Evolutionary conservation across 2,329 filamentous ascomycete species (phyloP).

Genomic region (Colletotrichum sp.): DNA sequence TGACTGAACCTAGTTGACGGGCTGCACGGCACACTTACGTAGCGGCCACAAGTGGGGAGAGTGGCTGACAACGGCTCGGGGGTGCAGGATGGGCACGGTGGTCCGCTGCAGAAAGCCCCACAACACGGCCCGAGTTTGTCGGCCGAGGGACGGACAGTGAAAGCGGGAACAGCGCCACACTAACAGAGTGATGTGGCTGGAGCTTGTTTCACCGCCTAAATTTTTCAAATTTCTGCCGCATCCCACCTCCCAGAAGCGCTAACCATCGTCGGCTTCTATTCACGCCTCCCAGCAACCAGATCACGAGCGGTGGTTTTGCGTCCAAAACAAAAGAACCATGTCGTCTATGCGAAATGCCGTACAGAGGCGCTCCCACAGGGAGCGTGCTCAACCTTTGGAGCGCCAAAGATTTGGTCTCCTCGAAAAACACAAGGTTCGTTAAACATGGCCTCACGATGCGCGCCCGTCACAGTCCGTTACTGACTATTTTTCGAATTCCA

Average conservation of each 20-base stretch:
- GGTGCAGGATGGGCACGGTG: not conserved
- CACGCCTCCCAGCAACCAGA: not conserved
- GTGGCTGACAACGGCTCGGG: not conserved
- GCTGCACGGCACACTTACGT: not conserved
- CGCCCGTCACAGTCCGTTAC: not conserved
- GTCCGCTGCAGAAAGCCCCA: not conserved
- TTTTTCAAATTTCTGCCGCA: slow-evolving; percentile 24
- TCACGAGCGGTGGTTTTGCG: not conserved
- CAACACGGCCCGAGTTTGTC: not conserved
- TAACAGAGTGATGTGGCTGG: not conserved
- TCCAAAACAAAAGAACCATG: slow-evolving; percentile 37
- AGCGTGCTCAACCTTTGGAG: slow-evolving; percentile 86
- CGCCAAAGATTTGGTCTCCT: slow-evolving; percentile 88
- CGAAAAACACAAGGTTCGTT: slow-evolving; percentile 86
- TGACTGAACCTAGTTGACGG: not conserved
- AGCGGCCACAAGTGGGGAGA: not conserved
- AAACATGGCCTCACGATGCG: not conserved
- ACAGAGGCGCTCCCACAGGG: slow-evolving; percentile 83
- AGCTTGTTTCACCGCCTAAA: slow-evolving; percentile 21
- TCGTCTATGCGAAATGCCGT: slow-evolving; percentile 67
- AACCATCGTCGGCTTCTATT: not conserved
- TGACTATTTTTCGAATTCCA: slow-evolving; percentile 26
- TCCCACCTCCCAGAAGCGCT: slow-evolving; percentile 9
- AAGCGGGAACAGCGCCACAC: not conserved
- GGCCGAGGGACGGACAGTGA: not conserved